Conservation (phyloP, 176 grass and related monocot species). For the Triticum dicoccoides region DNA sequence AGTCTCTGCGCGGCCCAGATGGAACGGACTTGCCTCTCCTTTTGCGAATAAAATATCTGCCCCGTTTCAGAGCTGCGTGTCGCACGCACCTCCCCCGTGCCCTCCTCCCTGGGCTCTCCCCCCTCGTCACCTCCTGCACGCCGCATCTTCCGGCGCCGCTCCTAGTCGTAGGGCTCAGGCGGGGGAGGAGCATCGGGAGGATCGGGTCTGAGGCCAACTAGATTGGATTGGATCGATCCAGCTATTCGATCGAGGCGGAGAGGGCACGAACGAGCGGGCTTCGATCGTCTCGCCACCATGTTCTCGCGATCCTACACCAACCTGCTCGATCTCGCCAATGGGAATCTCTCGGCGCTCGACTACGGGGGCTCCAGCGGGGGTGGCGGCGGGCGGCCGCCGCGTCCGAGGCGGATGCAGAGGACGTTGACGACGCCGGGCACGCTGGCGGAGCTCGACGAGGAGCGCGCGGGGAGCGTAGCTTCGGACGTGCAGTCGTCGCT, state of each 20-base stretch:
- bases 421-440: slow-evolving; percentile 51
- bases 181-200: neutral
- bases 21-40: neutral
- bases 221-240: slow-evolving; percentile 1
- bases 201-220: neutral
- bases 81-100: neutral
- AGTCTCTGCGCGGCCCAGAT: neutral
- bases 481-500: slow-evolving; percentile 60
- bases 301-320: slow-evolving; percentile 74
- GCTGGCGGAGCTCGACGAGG: slow-evolving; percentile 57
- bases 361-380: slow-evolving; percentile 22
- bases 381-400: slow-evolving; percentile 12
- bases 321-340: slow-evolving; percentile 58
- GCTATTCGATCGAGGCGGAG: neutral
- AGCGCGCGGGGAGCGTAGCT: slow-evolving; percentile 47
- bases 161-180: slow-evolving; percentile 6
- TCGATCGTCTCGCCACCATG: slow-evolving; percentile 27
- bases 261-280: too few relatives aligned
- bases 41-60: slow-evolving; percentile 3
- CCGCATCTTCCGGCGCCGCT: slow-evolving; percentile 20
- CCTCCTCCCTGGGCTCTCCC: neutral
- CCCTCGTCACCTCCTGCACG: neutral
- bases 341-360: slow-evolving; percentile 57
- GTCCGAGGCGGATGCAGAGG: slow-evolving; percentile 44
- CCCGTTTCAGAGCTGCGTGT: neutral